A percentile compares a stretch with the other conserved stretches of the same genome.
Conservation (phyloP, 371 early-diverging fungal genomes). For the Mucor irregularis region DNA sequence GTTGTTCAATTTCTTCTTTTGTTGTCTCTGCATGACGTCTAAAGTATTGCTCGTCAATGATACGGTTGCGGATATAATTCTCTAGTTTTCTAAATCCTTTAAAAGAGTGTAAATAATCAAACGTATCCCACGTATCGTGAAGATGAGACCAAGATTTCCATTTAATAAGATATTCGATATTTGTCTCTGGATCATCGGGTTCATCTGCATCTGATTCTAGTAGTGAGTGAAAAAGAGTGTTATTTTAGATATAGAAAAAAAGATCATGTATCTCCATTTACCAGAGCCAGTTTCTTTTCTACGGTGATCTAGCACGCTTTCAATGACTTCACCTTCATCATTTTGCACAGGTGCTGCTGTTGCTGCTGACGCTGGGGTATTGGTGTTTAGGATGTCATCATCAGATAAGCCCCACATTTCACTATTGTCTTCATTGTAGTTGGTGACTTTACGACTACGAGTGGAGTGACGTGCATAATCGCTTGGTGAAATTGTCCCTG, state of each 20-base stretch:
- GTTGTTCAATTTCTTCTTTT: conserved; percentile 86
- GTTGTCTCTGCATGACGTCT: conserved; percentile 71
- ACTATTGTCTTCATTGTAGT: conserved; percentile 53
- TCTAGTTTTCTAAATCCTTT: conserved; percentile 92
- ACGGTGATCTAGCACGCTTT: conserved; percentile 62
- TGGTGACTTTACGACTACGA: conserved; percentile 45
- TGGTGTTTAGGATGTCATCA: conserved; percentile 25
- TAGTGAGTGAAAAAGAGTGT: background rate
- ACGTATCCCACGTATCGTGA: conserved; percentile 91
- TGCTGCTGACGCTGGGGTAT: background rate
- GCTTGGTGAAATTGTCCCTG: conserved; percentile 26
- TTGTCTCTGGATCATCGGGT: conserved; percentile 54
- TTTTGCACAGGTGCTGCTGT: conserved; percentile 27
- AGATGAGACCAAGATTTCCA: conserved; percentile 93
- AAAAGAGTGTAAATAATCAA: conserved; percentile 59
- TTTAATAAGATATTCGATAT: conserved; percentile 86
- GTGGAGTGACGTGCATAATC: conserved; percentile 52
- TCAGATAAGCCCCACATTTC: conserved; percentile 48
- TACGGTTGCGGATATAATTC: conserved; percentile 76
- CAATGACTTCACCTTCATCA: conserved; percentile 67
- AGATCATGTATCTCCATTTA: no score
- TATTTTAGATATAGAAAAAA: background rate
- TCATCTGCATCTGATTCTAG: conserved; percentile 34
- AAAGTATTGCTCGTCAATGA: conserved; percentile 63
- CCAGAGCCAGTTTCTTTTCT: conserved; percentile 22